Base-by-base conservation (phyloP, 495 filamentous ascomycete genomes). In the Hypoxylon subgilvum region DNA sequence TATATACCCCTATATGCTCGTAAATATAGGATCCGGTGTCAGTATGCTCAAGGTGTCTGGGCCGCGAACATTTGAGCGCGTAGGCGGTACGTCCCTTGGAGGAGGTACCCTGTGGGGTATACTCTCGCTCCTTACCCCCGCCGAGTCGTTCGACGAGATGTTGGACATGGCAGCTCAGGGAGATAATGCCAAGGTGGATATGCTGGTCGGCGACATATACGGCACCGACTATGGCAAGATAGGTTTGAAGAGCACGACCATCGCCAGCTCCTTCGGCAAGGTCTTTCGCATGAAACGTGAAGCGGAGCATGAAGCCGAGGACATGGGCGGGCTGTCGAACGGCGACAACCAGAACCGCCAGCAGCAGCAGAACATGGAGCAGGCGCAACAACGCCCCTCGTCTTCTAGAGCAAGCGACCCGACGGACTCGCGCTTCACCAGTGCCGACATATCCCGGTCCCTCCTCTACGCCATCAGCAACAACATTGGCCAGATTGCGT, bases 21-120 rank as follows among this genome's bases (percentile, higher is more conserved):
- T 98, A 49, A 98, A 98, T 74, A 98, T 98, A 62, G 94, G 94
- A n/a, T 97, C 92, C 22, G 94, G 94, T 22, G 94, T 98, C 8
- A 91, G 87, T n/a, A 97, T 98, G 83, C 88, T 98, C 72, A 98
- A 97, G 70, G 94, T 98, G 4, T 93, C 89, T 1, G 92, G 92
- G 0, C 92, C 92, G 14, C 83, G 85, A 21, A 78, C 89, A 50
- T 97, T 87, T 72, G 76, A 92, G 67, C 89, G 94, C 63, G 91
- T 98, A 18, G 94, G 95, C 16, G 94, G 94, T 25, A 97, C 93
- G 3, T 95, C 93, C 16, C 82, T 98, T 2, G 94, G 94, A 19
- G 94, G 94, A 31, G 94, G 94, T 31, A 98, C 94, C 0, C 85
- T 98, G 30, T 98, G 94, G 94, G 94, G 94, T 2, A 76, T 98